A percentile compares a stretch with the other conserved stretches of the same genome.
Evolutionary conservation across 768 basidiomycete species (phyloP).

Genomic region (Amylocystis lapponica): DNA sequence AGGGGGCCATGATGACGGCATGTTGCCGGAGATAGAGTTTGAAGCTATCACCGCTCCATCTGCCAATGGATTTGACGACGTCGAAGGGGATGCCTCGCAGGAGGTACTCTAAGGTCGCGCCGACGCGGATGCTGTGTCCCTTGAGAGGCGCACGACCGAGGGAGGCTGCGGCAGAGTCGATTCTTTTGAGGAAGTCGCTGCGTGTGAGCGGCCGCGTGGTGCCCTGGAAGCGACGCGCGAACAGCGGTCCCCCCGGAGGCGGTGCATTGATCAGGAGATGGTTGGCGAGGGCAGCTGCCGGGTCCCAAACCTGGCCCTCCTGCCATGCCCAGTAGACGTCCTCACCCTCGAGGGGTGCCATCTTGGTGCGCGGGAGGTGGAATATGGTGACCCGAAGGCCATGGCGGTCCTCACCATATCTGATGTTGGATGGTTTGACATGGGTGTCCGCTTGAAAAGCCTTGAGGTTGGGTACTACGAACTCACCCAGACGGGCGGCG

Average conservation of each 20-base stretch:
- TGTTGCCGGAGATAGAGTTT: slow-evolving; percentile 22
- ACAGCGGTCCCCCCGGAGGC: slow-evolving; percentile 19
- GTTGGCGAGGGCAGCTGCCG: slow-evolving; percentile 14
- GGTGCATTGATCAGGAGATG: slow-evolving; percentile 29
- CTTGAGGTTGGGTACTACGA: slow-evolving; percentile 28
- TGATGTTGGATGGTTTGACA: slow-evolving; percentile 22
- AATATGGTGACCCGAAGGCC: slow-evolving; percentile 23
- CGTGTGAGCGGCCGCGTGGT: slow-evolving; percentile 30
- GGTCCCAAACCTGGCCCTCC: slow-evolving; percentile 20
- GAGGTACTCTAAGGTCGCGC: slow-evolving; percentile 32
- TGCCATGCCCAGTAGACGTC: slow-evolving; percentile 31
- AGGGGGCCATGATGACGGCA: slow-evolving; percentile 23
- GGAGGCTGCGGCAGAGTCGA: slow-evolving; percentile 9
- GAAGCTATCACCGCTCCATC: slow-evolving; percentile 33
- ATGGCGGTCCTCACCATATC: slow-evolving; percentile 15
- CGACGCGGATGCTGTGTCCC: slow-evolving; percentile 27
- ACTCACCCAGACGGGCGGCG: slow-evolving; percentile 29
- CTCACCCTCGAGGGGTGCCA: slow-evolving; percentile 17
- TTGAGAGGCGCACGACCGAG: slow-evolving; percentile 13
- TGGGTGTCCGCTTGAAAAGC: slow-evolving; percentile 27
- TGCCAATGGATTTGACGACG: slow-evolving; percentile 29
- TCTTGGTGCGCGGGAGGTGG: slow-evolving; percentile 19
- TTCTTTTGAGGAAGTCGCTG: slow-evolving; percentile 14
- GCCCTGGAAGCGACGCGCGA: too few relatives aligned
- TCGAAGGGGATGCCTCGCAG: slow-evolving; percentile 32